These are phyloP conservation scores for Ophiostoma piceae DNA, from an alignment of 2,329 filamentous ascomycete genomes.

Conservation along the genomic window DNA sequence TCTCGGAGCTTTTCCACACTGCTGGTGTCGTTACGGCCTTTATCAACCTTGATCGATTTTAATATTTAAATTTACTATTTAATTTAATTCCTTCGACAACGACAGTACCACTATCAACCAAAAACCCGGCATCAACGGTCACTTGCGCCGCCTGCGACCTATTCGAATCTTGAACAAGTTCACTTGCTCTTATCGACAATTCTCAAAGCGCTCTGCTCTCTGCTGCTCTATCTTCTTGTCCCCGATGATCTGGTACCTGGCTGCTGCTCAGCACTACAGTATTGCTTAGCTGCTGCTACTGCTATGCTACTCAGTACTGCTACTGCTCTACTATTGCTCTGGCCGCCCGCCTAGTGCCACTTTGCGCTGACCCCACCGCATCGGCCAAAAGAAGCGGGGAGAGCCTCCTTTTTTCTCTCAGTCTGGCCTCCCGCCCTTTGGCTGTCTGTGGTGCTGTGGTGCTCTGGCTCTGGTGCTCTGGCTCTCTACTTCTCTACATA, in stretches of 20 bases:
- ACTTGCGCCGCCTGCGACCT: neutral
- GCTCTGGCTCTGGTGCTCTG: neutral
- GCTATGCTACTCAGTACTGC: too few species aligned
- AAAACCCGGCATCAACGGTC: too few species aligned
- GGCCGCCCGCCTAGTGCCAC: conserved; percentile 23
- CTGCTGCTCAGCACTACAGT: neutral
- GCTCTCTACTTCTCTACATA: neutral
- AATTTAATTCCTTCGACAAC: neutral
- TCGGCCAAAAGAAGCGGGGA: conserved; percentile 28
- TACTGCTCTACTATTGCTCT: conserved; percentile 4
- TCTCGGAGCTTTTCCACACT: neutral
- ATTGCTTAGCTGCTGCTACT: too few species aligned
- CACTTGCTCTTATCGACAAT: neutral
- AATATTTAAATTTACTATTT: neutral
- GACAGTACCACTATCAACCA: neutral
- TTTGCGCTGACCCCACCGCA: conserved; percentile 27
- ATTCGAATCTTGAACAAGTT: too few species aligned
- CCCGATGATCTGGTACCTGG: conserved; percentile 1
- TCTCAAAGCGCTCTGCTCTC: neutral
- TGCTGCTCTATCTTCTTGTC: conserved; percentile 7
- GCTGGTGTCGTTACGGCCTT: neutral
- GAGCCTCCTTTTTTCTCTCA: conserved; percentile 29
- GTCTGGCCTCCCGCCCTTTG: conserved; percentile 15
- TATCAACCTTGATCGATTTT: neutral
- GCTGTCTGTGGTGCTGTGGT: too few species aligned